A percentile compares a stretch with the other conserved stretches of the same genome.
Conservation (phyloP, 116 monocot genomes). For the Dioscorea cayenensis region DNA sequence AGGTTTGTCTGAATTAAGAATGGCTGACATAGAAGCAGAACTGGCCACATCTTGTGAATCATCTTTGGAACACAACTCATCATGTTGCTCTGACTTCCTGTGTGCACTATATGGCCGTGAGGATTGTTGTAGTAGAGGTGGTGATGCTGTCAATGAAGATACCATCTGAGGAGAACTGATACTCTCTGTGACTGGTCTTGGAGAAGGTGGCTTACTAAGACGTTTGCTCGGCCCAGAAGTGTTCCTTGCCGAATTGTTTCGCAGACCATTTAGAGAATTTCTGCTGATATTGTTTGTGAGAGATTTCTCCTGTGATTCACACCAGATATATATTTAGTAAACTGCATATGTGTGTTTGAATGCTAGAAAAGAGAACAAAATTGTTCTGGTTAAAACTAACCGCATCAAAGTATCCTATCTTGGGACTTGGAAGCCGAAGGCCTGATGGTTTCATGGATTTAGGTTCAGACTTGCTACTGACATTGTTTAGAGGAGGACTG, state of each 20-base stretch:
- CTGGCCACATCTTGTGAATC: no score
- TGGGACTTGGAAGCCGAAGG: conserved; percentile 65
- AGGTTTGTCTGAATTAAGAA: neutral
- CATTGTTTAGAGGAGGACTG: conserved; percentile 2
- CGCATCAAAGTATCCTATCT: conserved; percentile 78
- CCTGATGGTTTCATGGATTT: conserved; percentile 58
- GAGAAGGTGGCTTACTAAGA: neutral
- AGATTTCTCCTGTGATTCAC: conserved; percentile 4
- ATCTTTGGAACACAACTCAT: no score
- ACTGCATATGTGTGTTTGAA: neutral
- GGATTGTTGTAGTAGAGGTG: no score
- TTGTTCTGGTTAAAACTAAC: conserved; percentile 21
- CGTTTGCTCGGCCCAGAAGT: neutral
- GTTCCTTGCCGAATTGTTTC: neutral
- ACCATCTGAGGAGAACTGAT: no score
- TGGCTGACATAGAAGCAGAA: neutral
- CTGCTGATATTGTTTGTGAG: neutral
- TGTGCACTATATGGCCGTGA: no score
- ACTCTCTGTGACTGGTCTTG: neutral
- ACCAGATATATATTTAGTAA: neutral
- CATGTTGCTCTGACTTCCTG: no score
- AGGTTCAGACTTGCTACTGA: conserved; percentile 8
- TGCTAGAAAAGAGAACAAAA: no score
- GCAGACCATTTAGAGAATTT: neutral
- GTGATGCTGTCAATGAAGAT: no score